Conservation (phyloP, 169 alveolate genomes). For the Theileria sp. region DNA sequence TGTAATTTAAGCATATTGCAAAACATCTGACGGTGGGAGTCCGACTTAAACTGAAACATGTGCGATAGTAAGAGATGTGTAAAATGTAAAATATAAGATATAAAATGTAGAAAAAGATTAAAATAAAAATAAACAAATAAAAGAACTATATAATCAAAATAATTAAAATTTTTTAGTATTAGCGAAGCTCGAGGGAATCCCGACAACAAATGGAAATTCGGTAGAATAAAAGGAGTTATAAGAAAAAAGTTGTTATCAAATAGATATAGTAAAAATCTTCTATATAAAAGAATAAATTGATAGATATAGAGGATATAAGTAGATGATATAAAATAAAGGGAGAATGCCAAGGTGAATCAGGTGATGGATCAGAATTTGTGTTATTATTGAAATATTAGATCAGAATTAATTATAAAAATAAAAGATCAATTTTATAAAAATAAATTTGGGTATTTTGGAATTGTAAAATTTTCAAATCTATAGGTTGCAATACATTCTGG, state of each 20-base stretch:
- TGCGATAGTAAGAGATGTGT: neutral
- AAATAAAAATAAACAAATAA: neutral
- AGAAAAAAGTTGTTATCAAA: neutral
- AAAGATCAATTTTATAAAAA: neutral
- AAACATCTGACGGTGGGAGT: slow-evolving; percentile 56
- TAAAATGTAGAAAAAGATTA: neutral
- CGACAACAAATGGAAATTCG: neutral
- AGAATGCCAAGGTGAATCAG: neutral
- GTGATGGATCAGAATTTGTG: neutral
- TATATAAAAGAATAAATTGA: neutral
- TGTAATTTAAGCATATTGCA: slow-evolving; percentile 55
- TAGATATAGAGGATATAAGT: neutral
- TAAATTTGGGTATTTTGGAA: neutral
- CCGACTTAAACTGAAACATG: slow-evolving; percentile 37
- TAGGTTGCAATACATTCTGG: neutral
- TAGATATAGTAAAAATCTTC: neutral
- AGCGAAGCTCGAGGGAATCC: neutral
- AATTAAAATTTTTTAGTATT: too few relatives aligned
- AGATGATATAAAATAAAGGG: neutral
- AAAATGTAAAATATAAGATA: neutral
- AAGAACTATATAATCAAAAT: too few relatives aligned
- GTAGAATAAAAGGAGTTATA: neutral
- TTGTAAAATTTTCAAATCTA: neutral
- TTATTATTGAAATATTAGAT: too few relatives aligned
- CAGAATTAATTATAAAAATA: neutral